Base-by-base conservation (phyloP, 2,329 filamentous ascomycete genomes). In the Dothidotthia symphoricarpi region DNA sequence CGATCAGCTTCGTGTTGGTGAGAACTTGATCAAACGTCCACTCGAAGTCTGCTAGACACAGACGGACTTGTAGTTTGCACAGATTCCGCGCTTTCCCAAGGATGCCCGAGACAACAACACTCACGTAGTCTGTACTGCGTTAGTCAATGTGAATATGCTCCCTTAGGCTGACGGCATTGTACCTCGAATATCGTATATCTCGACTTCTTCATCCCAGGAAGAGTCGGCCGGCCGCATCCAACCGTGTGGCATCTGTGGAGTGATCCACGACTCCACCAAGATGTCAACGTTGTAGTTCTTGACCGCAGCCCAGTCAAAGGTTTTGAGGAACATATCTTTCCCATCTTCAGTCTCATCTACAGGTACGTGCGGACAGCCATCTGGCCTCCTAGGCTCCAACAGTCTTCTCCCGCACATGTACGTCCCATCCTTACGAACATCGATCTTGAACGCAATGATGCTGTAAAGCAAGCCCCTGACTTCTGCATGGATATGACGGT, bases 181-280 rank as follows among this genome's bases (percentile, higher is more conserved):
- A 59, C 56, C 56, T 40, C 62, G 49, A 8, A 65, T 57, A 34
- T 66, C 62, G 37, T 66, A 66, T 19, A 66, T 50, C 33, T 66
- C 62, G 2, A 66, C 61, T 32, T 66, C 62, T 36, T 63, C 59
- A 19, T 63, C 56, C 60, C 59, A 66, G 1, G 32, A 10, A 15
- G 34, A 29, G 16, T 22, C 31, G 28, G 6, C 22, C 26, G 29
- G 19, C 14, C 35, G 25, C 10, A 16, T 3, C 4, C n/a, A 28
- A 3, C 24, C 24, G 16, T 22, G 17, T 1, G 16, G 13, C 15
- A 17, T 25, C 13, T 24, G 27, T 9, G 24, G 12, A 25, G 25
- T 24, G 19, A 34, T 24, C 32, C 48, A 47, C 14, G 61, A 62
- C 29, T 64, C 57, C 1, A 64, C 47, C 9, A 57, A 26, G 6